These are phyloP conservation scores for Leonotis leonurus DNA, from an alignment of 257 asterid genomes.

Conservation along the genomic window DNA sequence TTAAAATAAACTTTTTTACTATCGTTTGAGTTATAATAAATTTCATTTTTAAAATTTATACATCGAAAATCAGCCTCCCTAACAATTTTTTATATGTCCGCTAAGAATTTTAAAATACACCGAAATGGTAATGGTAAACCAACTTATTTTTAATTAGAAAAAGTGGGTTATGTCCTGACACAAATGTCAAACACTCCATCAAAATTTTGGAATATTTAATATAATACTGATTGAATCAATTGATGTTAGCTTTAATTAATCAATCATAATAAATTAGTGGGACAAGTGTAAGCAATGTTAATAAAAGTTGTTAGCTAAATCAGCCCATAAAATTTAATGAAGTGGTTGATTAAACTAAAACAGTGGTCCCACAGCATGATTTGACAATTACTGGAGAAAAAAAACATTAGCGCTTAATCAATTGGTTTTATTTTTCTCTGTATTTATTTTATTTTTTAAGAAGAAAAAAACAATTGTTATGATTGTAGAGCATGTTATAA, in stretches of 20 bases:
- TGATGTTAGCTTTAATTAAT: neutral
- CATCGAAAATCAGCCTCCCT: too few relatives aligned
- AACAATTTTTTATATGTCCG: too few relatives aligned
- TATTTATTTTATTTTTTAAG: neutral
- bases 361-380: slow-evolving; percentile 10
- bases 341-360: slow-evolving; percentile 18
- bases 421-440: neutral
- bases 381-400: slow-evolving; percentile 13
- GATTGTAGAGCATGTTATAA: neutral
- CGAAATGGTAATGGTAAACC: slow-evolving; percentile 1
- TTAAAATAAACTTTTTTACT: too few relatives aligned
- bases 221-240: neutral
- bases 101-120: neutral
- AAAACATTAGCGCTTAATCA: slow-evolving; percentile 13
- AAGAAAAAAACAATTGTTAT: neutral
- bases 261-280: slow-evolving; percentile 4
- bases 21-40: too few relatives aligned
- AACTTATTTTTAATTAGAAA: neutral
- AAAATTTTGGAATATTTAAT: neutral
- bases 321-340: slow-evolving; percentile 18
- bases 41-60: too few relatives aligned
- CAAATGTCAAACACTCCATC: neutral
- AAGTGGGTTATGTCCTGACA: neutral
- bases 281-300: slow-evolving; percentile 1
- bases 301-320: slow-evolving; percentile 20